Evolutionary conservation across 2,329 filamentous ascomycete genomes (phyloP).

Genomic region (Ophiosphaerella korrae): DNA sequence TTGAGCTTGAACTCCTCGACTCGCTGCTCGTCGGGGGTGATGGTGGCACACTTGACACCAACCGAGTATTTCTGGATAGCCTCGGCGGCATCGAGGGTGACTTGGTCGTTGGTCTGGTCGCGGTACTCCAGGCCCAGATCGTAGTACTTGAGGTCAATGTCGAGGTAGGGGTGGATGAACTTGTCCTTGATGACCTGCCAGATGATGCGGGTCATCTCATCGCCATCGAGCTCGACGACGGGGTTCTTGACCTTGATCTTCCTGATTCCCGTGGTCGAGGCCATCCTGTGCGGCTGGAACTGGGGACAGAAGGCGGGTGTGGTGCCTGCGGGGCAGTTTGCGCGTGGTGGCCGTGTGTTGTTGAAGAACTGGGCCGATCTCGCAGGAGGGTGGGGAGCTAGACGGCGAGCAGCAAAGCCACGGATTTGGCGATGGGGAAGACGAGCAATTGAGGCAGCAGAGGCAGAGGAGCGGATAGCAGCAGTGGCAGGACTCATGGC

Average conservation of each 20-base stretch:
- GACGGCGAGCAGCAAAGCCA: conserved; percentile 37
- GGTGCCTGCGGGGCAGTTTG: conserved; percentile 9
- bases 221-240: conserved; percentile 94
- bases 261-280: conserved; percentile 72
- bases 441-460: conserved; percentile 25
- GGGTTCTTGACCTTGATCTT: conserved; percentile 99
- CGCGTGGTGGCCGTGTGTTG: conserved; percentile 20
- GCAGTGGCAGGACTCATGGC: conserved; percentile 39
- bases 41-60: conserved; percentile 98
- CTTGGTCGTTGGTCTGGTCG: conserved; percentile 94
- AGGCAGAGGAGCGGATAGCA: conserved; percentile 31
- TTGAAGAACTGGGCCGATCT: conserved; percentile 28
- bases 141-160: conserved; percentile 98
- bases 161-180: conserved; percentile 95
- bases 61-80: conserved; percentile 99
- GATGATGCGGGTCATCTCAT: conserved; percentile 97
- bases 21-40: conserved; percentile 95
- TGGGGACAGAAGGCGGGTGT: conserved; percentile 10
- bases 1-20: conserved; percentile 99
- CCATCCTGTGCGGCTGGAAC: conserved; percentile 38
- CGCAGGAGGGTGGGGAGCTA: conserved; percentile 32
- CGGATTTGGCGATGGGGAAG: conserved; percentile 27
- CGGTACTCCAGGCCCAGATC: conserved; percentile 92
- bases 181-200: conserved; percentile 99
- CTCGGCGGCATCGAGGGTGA: conserved; percentile 92